Evolutionary conservation across 2,329 filamentous ascomycete genomes (phyloP), one percentile per base, ranked within the genome.

Genomic region (Dryadomyces quercus-mongolicae): DNA sequence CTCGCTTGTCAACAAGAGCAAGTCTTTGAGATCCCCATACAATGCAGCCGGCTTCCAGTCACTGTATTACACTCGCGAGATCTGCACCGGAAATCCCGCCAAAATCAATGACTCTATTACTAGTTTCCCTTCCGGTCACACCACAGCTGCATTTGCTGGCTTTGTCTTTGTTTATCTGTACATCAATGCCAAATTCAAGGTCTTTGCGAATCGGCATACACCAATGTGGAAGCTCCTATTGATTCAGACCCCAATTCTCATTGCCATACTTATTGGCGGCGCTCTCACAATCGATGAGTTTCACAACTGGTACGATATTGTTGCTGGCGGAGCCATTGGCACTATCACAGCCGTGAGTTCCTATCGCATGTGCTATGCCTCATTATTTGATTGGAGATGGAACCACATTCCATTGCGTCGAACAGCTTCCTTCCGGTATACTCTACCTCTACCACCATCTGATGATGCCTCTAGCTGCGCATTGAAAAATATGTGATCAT

Each of bases 161-260:
- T 85, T 87, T 60, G 74, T 86, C 21, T 89, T 79, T 63, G 69
- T 89, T 2, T 84, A 76, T 60, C 71, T 89, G 1, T 90, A 88
- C 69, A 77, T 90, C 47, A 89, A 89, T 66, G 85, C 83, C 49
- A 89, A 89, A 71, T 74, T 90, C 60, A 89, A 88, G 73, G 77
- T 88, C 54, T 88, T 82, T 61, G 71, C 78, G 58, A 84, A 87
- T 71, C 84, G 85, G 64, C 85, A 88, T 63, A 80, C 85, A 0
- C 73, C 81, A 13, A 81, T 87, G 75, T 88, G 85, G 85, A 88
- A 88, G 69, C 68, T 88, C 13, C 71, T 85, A 36, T 76, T 73
- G 16, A 70, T 81, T 22, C 85, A 84, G 61, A 74, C 79, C 0
- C 85, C 86, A 0, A 68, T 89, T 2, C 77, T 89, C 0, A 82